These are phyloP conservation scores for Fusarium neocosmosporiellum DNA, from an alignment of 2,329 filamentous ascomycete species.

Conservation along the genomic window DNA sequence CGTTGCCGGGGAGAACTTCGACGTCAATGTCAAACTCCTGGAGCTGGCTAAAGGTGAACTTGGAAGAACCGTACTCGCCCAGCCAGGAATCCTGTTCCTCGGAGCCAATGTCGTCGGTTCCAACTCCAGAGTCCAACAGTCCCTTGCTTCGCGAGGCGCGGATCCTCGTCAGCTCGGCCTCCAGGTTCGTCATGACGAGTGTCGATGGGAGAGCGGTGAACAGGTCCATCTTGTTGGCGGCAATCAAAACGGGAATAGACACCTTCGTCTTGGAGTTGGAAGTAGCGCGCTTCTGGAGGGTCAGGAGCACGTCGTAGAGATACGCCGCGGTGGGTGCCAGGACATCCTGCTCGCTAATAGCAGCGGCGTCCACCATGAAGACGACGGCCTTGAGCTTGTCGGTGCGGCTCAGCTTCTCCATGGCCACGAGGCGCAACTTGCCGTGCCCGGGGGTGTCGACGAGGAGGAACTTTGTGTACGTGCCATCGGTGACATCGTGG, in stretches of 20 bases:
- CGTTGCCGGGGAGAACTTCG: slow-evolving; percentile 81
- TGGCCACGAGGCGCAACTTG: slow-evolving; percentile 82
- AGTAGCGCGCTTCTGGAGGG: slow-evolving; percentile 79
- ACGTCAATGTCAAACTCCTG: slow-evolving; percentile 84
- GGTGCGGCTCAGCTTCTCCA: slow-evolving; percentile 59
- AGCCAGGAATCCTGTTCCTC: slow-evolving; percentile 87
- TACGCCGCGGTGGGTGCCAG: slow-evolving; percentile 83
- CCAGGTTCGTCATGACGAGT: slow-evolving; percentile 79
- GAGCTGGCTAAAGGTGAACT: slow-evolving; percentile 85
- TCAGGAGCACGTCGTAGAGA: slow-evolving; percentile 88
- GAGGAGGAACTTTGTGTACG: slow-evolving; percentile 77
- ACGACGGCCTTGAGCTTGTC: slow-evolving; percentile 77
- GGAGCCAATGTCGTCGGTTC: slow-evolving; percentile 67
- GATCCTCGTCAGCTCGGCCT: slow-evolving; percentile 84
- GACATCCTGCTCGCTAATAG: slow-evolving; percentile 67
- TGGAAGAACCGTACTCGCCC: slow-evolving; percentile 80
- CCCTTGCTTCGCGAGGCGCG: slow-evolving; percentile 82
- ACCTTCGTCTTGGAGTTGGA: slow-evolving; percentile 47
- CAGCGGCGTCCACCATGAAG: slow-evolving; percentile 89
- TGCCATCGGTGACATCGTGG: slow-evolving; percentile 65
- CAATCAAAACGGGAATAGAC: slow-evolving; percentile 79
- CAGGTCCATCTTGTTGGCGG: slow-evolving; percentile 94
- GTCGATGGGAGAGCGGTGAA: slow-evolving; percentile 89
- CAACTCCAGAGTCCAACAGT: slow-evolving; percentile 83
- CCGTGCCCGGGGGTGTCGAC: slow-evolving; percentile 95